A percentile compares a stretch with the other conserved stretches of the same genome.
Conservation (phyloP, 2,329 filamentous ascomycete species). For the Celoporthe dispersa region DNA sequence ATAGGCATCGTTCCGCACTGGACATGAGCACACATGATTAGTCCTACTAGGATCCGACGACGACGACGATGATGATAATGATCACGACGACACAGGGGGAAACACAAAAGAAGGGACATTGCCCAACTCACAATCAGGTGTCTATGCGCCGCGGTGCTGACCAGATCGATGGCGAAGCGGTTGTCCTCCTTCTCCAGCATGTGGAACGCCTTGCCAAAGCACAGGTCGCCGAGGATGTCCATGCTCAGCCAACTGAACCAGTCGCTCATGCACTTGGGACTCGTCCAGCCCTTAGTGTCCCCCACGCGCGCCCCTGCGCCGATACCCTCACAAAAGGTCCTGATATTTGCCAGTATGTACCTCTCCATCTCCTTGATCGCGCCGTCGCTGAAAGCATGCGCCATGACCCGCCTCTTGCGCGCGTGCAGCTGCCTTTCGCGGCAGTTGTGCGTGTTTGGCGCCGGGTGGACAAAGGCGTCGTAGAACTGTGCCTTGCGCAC, state of each 20-base stretch:
- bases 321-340: constrained; percentile 67
- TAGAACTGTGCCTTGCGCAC: constrained; percentile 74
- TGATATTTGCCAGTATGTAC: constrained; percentile 67
- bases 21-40: not conserved
- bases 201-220: constrained; percentile 65
- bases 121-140: constrained; percentile 64
- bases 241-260: constrained; percentile 67
- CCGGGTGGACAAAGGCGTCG: constrained; percentile 72
- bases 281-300: constrained; percentile 62
- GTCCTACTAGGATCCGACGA: not conserved
- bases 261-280: constrained; percentile 64
- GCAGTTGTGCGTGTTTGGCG: constrained; percentile 73
- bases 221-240: constrained; percentile 65
- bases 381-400: constrained; percentile 71
- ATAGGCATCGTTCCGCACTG: constrained; percentile 75
- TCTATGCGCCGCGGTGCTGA: constrained; percentile 69
- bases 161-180: constrained; percentile 68
- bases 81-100: not conserved
- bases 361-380: constrained; percentile 71
- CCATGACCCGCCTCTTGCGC: constrained; percentile 71
- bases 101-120: too few relatives aligned
- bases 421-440: constrained; percentile 72
- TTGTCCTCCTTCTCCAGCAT: constrained; percentile 65
- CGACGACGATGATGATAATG: not conserved
- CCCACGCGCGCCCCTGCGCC: constrained; percentile 45